A percentile compares a stretch with the other conserved stretches of the same genome.
phyloP scores from a whole-genome alignment of 2,329 filamentous ascomycete genomes.

The Xenoacremonium recifei region DNA sequence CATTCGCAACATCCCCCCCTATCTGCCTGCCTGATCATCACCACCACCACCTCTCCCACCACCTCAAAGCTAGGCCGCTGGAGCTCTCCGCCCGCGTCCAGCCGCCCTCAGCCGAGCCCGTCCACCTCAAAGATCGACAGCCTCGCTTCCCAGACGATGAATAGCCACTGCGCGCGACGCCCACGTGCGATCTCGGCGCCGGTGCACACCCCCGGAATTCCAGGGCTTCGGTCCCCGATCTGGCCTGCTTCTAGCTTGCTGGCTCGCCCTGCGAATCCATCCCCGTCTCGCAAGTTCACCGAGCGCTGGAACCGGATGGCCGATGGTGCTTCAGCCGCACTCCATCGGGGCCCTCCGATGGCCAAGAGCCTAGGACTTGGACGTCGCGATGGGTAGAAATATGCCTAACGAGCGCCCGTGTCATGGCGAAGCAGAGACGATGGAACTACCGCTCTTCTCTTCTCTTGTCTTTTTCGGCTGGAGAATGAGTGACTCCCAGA shows the following conservation, averaged over 20 bases:
- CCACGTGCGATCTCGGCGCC: no score
- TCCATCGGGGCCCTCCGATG: slow-evolving; percentile 21
- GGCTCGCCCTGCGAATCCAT: slow-evolving; percentile 8
- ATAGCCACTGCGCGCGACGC: no score
- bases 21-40: slow-evolving; percentile 1
- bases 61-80: background rate
- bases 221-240: no score
- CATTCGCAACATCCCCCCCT: background rate
- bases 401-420: background rate
- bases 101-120: slow-evolving; percentile 24
- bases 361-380: slow-evolving; percentile 4
- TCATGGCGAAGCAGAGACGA: no score
- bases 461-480: no score
- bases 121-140: slow-evolving; percentile 4
- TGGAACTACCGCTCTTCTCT: no score
- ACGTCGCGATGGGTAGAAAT: slow-evolving; percentile 4
- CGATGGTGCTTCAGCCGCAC: slow-evolving; percentile 23
- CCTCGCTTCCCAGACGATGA: no score
- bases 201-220: no score
- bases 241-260: no score
- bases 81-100: slow-evolving; percentile 15
- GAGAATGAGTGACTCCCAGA: no score
- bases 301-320: slow-evolving; percentile 9
- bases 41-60: background rate
- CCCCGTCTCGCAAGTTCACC: slow-evolving; percentile 16